phyloP scores from a whole-genome alignment of 208 protist species.

The Herpetomonas tarakana region DNA sequence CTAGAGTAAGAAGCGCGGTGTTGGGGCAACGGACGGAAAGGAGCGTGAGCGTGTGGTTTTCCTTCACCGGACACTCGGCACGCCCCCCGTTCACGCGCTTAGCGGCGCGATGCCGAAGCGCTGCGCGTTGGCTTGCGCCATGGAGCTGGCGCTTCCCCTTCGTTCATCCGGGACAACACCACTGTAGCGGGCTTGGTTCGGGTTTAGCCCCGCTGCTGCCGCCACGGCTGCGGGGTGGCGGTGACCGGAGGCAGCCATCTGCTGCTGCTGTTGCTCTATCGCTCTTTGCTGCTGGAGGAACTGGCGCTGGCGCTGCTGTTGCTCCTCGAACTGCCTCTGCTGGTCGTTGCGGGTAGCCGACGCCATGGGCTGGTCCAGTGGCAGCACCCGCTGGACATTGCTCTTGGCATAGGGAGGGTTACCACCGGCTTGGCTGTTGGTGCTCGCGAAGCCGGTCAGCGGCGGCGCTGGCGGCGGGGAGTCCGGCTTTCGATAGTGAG shows the following conservation, averaged over 20 bases:
- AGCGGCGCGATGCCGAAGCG: slow-evolving; percentile 40
- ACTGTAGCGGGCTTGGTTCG: slow-evolving; percentile 1
- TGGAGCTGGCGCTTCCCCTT: neutral
- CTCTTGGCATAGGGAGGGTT: neutral
- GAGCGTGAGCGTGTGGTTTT: too few species aligned
- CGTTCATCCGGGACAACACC: too few species aligned
- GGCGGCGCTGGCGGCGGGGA: neutral
- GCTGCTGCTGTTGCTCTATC: slow-evolving; percentile 10
- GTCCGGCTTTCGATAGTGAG: slow-evolving; percentile 12
- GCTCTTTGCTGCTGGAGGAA: slow-evolving; percentile 1
- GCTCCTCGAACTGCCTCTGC: slow-evolving; percentile 2
- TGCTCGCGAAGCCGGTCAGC: slow-evolving; percentile 4
- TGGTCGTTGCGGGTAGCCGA: neutral
- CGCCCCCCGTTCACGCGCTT: neutral
- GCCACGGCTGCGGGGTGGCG: neutral
- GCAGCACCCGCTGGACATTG: neutral
- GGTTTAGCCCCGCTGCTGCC: neutral
- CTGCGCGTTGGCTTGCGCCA: slow-evolving; percentile 17
- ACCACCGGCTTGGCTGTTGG: neutral
- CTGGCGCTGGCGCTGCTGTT: neutral
- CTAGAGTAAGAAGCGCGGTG: too few species aligned
- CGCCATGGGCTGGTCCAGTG: neutral
- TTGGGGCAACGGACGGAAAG: too few species aligned
- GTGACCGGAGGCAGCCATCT: neutral
- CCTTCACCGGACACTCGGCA: too few species aligned